Evolutionary conservation across 257 asterid genomes (phyloP).

Genomic region (Solanum piurae): DNA sequence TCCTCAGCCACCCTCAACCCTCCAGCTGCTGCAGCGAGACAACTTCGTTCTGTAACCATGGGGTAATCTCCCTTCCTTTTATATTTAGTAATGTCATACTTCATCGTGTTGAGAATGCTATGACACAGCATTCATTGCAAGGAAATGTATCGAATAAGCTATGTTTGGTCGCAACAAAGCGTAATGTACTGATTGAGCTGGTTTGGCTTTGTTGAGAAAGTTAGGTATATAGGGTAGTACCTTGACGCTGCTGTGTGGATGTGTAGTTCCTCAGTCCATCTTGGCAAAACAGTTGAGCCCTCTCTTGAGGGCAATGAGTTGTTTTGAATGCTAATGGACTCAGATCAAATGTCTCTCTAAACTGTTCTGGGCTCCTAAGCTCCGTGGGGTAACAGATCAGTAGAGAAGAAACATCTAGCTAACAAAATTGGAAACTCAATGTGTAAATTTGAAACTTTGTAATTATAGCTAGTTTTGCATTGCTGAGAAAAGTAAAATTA

Average conservation of each 20-base stretch:
- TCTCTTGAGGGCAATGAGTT: constrained; percentile 17
- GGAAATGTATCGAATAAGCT: neutral
- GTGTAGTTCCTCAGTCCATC: constrained; percentile 31
- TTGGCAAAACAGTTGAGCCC: constrained; percentile 46
- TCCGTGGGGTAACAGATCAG: constrained; percentile 40
- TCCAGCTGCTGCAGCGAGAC: neutral
- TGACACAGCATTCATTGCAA: neutral
- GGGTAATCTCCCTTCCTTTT: neutral
- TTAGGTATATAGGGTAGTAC: neutral
- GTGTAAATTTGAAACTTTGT: neutral
- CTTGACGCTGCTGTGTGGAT: neutral
- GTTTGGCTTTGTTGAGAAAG: neutral
- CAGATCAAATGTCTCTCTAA: constrained; percentile 27
- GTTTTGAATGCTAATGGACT: constrained; percentile 67
- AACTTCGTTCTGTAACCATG: neutral
- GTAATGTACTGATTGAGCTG: neutral
- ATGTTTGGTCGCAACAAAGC: neutral
- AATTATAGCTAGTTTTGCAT: neutral
- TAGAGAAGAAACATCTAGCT: constrained; percentile 29
- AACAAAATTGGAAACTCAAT: neutral
- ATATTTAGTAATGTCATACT: neutral
- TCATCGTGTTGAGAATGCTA: neutral
- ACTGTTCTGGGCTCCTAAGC: constrained; percentile 24
- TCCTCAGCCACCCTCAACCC: neutral
- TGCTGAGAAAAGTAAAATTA: neutral